These are phyloP conservation scores for Lasiodiplodia sp. DNA, from an alignment of 2,329 filamentous ascomycete species.

Conservation along the genomic window DNA sequence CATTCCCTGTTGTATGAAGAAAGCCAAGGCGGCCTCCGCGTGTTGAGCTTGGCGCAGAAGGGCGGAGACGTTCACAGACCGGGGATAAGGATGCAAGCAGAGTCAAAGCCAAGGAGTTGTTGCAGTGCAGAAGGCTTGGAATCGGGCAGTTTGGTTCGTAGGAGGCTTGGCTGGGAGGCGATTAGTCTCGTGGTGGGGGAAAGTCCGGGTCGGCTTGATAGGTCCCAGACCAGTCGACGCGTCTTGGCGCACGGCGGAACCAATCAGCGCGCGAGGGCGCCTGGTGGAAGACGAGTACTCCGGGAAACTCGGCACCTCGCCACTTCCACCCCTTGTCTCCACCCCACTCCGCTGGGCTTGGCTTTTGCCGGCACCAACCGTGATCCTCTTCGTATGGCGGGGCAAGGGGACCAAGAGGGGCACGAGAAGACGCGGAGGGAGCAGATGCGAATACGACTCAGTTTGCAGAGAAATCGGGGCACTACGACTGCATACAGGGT, in stretches of 20 bases:
- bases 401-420: constrained; percentile 3
- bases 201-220: constrained; percentile 5
- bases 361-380: constrained; percentile 11
- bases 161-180: constrained; percentile 11
- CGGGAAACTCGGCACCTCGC: constrained; percentile 24
- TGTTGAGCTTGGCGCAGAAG: constrained; percentile 14
- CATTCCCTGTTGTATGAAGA: constrained; percentile 26
- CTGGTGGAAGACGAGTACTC: constrained; percentile 9
- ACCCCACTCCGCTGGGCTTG: constrained; percentile 26
- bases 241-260: constrained; percentile 12
- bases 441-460: not conserved
- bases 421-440: not conserved
- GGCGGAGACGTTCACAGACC: not conserved
- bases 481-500: constrained; percentile 1
- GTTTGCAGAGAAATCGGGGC: not conserved
- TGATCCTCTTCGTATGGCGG: constrained; percentile 1
- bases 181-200: constrained; percentile 15
- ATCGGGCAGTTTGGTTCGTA: constrained; percentile 11
- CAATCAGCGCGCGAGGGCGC: not conserved
- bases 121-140: constrained; percentile 18
- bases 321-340: constrained; percentile 17
- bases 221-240: constrained; percentile 14
- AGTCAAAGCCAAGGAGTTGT: not conserved
- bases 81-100: constrained; percentile 11
- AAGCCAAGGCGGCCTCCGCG: constrained; percentile 26